Evolutionary conservation across 2,329 filamentous ascomycete species (phyloP), one percentile per base, ranked within the genome.

Genomic region (Acrocalymma vagum): DNA sequence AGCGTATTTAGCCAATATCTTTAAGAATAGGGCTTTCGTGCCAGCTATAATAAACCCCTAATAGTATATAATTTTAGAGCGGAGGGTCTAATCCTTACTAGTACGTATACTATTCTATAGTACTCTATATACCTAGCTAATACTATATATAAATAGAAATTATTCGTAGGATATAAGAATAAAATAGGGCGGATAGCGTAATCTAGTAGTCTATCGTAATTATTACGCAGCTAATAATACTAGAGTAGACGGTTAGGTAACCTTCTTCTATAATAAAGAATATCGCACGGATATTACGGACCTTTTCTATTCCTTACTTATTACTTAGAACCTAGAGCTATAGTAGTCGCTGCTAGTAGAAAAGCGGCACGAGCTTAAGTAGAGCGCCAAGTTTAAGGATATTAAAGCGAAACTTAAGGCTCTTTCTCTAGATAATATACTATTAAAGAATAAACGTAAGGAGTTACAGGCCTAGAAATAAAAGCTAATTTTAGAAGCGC

Each of bases 361-460:
- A 45, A 45, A 45, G 37, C 31, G 15, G 26, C 30, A 45, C 28
- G 22, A 46, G 38, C 38, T 46, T 46, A 16, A 46, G 38, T 25
- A 47, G 33, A 47, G 44, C 29, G 34, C 44, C 22, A 17, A 47
- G 33, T 47, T 47, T 16, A 47, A 47, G 33, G 25, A 47, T 24
- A 38, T 47, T 43, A 14, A 42, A 47, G 33, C 16, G 16, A 35
- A 47, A 42, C 43, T 47, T 47, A 18, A 47, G 39, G 10, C 29
- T 28, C 33, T 45, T 45, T 39, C 40, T 43, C 41, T 24, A 18
- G 41, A 48, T 30, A 23, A 45, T 20, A 17, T 23, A 37, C 41
- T 45, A 44, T 44, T 23, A 42, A 47, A 42, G 38, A 47, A 42
- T 47, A 34, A 47, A 47, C 29, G 33, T 21, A 48, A 48, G 40